Evolutionary conservation across 169 alveolate genomes (phyloP).

Genomic region (Prorocentrum cordatum): DNA sequence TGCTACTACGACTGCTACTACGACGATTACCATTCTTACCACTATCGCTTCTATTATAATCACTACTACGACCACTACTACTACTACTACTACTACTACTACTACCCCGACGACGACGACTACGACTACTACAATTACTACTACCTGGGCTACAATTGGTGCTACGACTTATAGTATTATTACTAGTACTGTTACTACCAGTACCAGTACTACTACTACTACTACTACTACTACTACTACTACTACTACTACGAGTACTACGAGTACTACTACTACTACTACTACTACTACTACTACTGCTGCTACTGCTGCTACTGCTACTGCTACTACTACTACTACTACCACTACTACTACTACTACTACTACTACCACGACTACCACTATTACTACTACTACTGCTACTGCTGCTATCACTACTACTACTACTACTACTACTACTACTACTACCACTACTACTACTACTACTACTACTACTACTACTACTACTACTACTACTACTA

Average conservation of each 20-base stretch:
- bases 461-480: background rate
- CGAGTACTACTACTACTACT: background rate
- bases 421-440: background rate
- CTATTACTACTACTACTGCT: background rate
- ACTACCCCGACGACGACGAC: background rate
- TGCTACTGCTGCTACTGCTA: background rate
- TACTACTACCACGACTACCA: background rate
- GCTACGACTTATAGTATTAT: background rate
- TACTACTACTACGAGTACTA: background rate
- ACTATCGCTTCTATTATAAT: background rate
- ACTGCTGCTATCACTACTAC: background rate
- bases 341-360: background rate
- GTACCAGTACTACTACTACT: background rate
- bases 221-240: background rate
- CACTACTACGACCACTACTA: background rate
- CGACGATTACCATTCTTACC: background rate
- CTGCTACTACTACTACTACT: background rate
- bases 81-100: background rate
- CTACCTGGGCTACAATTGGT: background rate
- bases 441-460: background rate
- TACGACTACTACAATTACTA: background rate
- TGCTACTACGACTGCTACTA: background rate
- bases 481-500: background rate
- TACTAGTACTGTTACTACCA: background rate
- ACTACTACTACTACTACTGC: background rate